Percentiles rank a stretch among this genome's conserved stretches.
Evolutionary conservation across 208 protist genomes (phyloP).

Genomic region (Leishmania aethiopica): DNA sequence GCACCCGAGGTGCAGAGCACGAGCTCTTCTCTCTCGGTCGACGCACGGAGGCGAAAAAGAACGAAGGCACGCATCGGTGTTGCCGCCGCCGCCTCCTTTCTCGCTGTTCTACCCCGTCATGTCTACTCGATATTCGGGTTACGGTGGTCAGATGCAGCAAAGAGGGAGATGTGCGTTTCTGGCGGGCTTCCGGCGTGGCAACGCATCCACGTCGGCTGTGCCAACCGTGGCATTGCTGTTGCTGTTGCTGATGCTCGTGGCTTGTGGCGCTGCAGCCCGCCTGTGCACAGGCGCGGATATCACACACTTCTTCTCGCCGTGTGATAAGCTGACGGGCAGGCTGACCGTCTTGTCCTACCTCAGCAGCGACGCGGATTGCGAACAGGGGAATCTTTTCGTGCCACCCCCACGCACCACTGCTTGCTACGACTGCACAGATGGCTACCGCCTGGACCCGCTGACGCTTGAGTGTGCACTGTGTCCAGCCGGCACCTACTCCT

Average conservation of each 20-base stretch:
- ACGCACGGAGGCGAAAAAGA: neutral
- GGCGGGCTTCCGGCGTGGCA: neutral
- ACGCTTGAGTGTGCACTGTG: slow-evolving; percentile 7
- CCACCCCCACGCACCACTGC: neutral
- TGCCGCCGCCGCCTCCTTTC: neutral
- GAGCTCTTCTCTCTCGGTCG: neutral
- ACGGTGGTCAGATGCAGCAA: neutral
- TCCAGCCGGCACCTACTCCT: neutral
- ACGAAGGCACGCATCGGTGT: neutral
- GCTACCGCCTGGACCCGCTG: neutral
- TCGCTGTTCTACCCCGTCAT: neutral
- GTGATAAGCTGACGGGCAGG: neutral
- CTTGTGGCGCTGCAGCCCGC: neutral
- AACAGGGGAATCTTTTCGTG: neutral
- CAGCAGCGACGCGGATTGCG: neutral
- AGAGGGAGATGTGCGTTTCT: neutral
- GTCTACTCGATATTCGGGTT: neutral
- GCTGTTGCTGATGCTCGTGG: neutral
- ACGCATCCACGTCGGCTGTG: neutral
- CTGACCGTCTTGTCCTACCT: neutral
- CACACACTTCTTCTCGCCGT: neutral
- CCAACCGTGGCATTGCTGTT: neutral
- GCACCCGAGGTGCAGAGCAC: neutral
- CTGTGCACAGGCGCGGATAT: neutral
- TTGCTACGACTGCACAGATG: neutral